Evolutionary conservation across 176 grass and related monocot genomes (phyloP).

Genomic region (Aegilops bicornis): DNA sequence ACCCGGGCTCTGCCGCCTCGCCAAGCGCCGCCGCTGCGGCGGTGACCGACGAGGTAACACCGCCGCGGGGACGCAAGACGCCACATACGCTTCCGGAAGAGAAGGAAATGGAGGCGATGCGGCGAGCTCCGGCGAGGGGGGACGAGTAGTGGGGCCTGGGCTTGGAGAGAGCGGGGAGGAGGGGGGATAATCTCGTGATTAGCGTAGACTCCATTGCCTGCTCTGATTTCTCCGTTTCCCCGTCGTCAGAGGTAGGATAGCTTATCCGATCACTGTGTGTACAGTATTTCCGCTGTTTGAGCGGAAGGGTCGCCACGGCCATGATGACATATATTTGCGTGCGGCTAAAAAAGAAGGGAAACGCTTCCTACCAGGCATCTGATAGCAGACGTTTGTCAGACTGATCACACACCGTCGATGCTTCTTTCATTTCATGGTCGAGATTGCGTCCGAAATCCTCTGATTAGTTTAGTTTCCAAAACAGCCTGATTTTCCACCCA

Average conservation of each 20-base stretch:
- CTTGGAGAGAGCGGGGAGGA: neutral
- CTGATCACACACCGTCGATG: too few relatives aligned
- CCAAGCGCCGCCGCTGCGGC: slow-evolving; percentile 1
- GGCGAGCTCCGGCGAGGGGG: slow-evolving; percentile 20
- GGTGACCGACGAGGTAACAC: slow-evolving; percentile 22
- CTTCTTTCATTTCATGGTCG: too few relatives aligned
- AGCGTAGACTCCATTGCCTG: slow-evolving; percentile 50
- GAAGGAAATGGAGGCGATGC: slow-evolving; percentile 24
- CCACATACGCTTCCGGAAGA: slow-evolving; percentile 28
- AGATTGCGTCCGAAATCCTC: too few relatives aligned
- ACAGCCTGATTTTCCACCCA: too few relatives aligned
- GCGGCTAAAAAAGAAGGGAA: too few relatives aligned
- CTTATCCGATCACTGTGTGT: slow-evolving; percentile 7
- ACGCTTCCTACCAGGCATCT: too few relatives aligned
- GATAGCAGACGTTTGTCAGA: too few relatives aligned
- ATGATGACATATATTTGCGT: too few relatives aligned
- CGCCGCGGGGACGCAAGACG: slow-evolving; percentile 24
- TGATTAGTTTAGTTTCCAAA: too few relatives aligned
- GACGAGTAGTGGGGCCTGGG: neutral
- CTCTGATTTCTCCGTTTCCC: neutral
- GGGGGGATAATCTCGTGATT: slow-evolving; percentile 28
- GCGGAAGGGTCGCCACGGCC: too few relatives aligned
- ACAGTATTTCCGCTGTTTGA: too few relatives aligned
- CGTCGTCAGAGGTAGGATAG: neutral
- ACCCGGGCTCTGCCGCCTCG: slow-evolving; percentile 15